Base-by-base conservation (phyloP, 192 early-diverging fungal species). In the Polychytrium aggregatum region DNA sequence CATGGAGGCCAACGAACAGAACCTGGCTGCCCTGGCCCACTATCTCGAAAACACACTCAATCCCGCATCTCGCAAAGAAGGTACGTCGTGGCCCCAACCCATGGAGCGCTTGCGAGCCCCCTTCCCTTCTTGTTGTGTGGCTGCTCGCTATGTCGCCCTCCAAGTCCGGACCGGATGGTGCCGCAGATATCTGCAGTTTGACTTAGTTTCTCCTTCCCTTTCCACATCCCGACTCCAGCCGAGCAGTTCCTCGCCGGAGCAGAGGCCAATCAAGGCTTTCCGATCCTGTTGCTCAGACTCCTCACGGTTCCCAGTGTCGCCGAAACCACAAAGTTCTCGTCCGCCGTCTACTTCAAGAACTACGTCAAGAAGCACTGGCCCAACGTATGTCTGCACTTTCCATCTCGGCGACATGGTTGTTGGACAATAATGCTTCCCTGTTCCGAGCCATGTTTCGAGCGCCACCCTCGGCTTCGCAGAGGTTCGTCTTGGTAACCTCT, bases 321-420 rank as follows among this genome's bases (percentile, higher is more conserved):
- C 55, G 54, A 44, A 18, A 74, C 68, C 29, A 64, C 87, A 3
- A 79, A 87, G 37, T 81, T 89, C 54, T 79, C 91, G 3, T 86
- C 80, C 4, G 76, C 86, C 18, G 63, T 99, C 41, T 84, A 87
- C 53, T 97, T 99, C 68, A 99, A 99, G 70, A 99, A 99, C 65
- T 91, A 82, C 71, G 71, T 97, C 55, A 87, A 88, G 53, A 77
- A 83, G 52, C 63, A 83, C 55, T 99, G 96, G 96, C 59, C 69
- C 38, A 57, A 57, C 56, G 70, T 74, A 35, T 14, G 47, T 36
- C 26, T 13, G 5, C 18, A 2, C 35, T 33, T 47, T 52, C 30
- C 31, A 33, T 33, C 6, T 33, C 31, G n/a, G n/a, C n/a, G n/a
- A n/a, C n/a, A n/a, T n/a, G n/a, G n/a, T n/a, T n/a, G n/a, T n/a